Percentiles rank a stretch among this genome's conserved stretches.
These are phyloP conservation scores for Diplodia seriata DNA, from an alignment of 2,329 filamentous ascomycete genomes.

Conservation along the genomic window DNA sequence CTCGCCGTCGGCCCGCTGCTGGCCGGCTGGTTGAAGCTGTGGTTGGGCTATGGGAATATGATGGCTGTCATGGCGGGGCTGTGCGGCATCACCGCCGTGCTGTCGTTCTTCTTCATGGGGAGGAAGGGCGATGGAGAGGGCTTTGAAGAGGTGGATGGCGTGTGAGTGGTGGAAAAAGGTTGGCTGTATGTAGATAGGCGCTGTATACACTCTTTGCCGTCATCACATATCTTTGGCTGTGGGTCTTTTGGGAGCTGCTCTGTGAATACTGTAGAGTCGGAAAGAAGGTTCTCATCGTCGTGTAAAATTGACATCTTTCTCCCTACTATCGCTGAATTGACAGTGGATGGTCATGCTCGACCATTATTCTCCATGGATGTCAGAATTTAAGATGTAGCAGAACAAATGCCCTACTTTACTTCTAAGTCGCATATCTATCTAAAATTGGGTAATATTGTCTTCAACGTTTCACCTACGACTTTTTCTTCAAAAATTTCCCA, in stretches of 20 bases:
- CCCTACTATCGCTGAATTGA: too few species aligned
- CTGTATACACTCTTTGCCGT: neutral
- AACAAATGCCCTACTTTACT: too few species aligned
- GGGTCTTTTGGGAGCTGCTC: too few species aligned
- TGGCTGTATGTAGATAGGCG: neutral
- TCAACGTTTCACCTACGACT: too few species aligned
- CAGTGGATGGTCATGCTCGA: too few species aligned
- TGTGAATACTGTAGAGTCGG: too few species aligned
- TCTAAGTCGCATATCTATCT: too few species aligned
- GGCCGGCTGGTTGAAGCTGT: constrained; percentile 59
- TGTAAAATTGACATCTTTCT: neutral
- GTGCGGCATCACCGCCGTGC: constrained; percentile 52
- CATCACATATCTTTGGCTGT: neutral
- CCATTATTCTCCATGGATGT: too few species aligned
- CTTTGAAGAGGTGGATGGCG: constrained; percentile 11
- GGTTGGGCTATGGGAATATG: constrained; percentile 66
- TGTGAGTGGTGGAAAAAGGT: neutral
- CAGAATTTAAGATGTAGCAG: too few species aligned
- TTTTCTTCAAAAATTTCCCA: too few species aligned
- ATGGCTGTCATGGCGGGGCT: constrained; percentile 58
- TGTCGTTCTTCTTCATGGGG: constrained; percentile 24
- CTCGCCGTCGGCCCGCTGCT: constrained; percentile 66
- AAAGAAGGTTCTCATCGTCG: neutral
- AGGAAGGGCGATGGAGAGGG: constrained; percentile 6
- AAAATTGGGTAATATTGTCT: too few species aligned